Base-by-base conservation (phyloP, 2,329 filamentous ascomycete species). In the Fusarium succisae region DNA sequence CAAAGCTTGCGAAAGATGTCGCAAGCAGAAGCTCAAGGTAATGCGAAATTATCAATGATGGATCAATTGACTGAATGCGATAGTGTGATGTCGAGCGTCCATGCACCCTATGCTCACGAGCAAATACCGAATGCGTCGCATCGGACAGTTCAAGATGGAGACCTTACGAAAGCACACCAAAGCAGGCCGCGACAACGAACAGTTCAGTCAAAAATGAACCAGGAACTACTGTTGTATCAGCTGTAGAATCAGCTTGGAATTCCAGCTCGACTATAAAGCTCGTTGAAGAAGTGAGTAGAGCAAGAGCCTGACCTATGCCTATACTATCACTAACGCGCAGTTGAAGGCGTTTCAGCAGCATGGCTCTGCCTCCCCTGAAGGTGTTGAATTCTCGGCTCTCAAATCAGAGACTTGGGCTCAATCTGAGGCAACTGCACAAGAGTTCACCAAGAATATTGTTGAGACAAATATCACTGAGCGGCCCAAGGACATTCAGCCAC, bases 191-290 rank as follows among this genome's bases (percentile, higher is more conserved):
- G 12, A 1, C 9, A 22, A 3, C 17, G 0, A 24, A 1, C 0
- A 44, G 1, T 0, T 18, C 8, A 24, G 20, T 12, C 6, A 24
- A 8, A 26, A 4, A 0, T 3, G 6, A 24, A 7, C 22, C 9
- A 2, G 17, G 26, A 44, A 9, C 6, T 13, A 12, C 4, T 17
- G 22, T 14, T 17, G 11, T 5, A 10, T 18, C 64, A 3, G 20
- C 8, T 17, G 32, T 13, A 17, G 57, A 53, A 38, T 4, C 50
- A 37, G 18, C 30, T 11, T 69, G 58, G 58, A 72, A 65, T 6
- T 57, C 68, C 3, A 72, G 70, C 24, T 72, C 70, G 22, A 72
- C 70, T 2, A 26, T 69, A 1, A 58, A 35, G 11, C 63, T 73
- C 2, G 70, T 72, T 4, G 69, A 73, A 35, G 70, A 69, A 8